Percentiles rank a stretch among this genome's conserved stretches.
Evolutionary conservation across 495 filamentous ascomycete species (phyloP).

Genomic region (Hypoxylon rickii): DNA sequence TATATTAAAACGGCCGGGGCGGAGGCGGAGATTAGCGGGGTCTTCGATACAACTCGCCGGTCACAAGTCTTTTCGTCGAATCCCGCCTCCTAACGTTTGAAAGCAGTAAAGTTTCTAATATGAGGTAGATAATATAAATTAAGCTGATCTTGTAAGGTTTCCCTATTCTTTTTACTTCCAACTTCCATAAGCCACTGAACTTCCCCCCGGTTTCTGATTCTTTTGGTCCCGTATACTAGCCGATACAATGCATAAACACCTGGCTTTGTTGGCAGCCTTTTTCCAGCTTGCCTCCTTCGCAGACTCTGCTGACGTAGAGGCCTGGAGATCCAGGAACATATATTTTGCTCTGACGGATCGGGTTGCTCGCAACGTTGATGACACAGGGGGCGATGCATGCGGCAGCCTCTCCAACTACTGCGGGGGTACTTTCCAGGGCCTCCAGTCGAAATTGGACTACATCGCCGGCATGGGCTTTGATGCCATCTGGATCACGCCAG

Average conservation of each 20-base stretch:
- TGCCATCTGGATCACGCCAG: conserved; percentile 81
- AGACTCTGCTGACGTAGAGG: conserved; percentile 37
- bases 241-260: neutral
- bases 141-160: too few species aligned
- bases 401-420: conserved; percentile 67
- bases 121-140: too few species aligned
- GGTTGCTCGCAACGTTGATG: conserved; percentile 61
- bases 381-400: conserved; percentile 33
- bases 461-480: conserved; percentile 82
- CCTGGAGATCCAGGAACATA: conserved; percentile 56
- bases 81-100: too few species aligned
- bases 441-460: conserved; percentile 70
- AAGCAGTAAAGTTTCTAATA: too few species aligned
- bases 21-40: neutral
- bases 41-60: too few species aligned
- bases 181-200: too few species aligned
- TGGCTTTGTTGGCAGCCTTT: conserved; percentile 1
- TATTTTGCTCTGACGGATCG: conserved; percentile 80
- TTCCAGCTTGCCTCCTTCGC: conserved; percentile 26
- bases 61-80: too few species aligned
- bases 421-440: conserved; percentile 74
- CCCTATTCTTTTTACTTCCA: too few species aligned
- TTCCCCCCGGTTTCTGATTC: too few species aligned
- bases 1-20: neutral
- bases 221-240: too few species aligned